phyloP scores from a whole-genome alignment of 2,329 filamentous ascomycete genomes.

The Gyromitra esculenta region DNA sequence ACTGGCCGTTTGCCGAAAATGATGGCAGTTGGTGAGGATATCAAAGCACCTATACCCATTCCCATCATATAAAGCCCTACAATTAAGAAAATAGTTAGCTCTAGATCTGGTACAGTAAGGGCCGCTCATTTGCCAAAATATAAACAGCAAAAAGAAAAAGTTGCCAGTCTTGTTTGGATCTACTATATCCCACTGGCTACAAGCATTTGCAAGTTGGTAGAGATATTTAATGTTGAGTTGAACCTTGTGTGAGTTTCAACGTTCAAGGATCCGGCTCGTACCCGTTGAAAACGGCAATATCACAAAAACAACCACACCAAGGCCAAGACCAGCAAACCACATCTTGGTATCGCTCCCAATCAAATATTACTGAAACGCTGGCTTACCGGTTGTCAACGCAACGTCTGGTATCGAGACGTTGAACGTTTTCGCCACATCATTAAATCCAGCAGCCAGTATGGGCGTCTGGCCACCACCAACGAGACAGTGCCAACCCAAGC shows the following conservation, averaged over 20 bases:
- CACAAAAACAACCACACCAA: not conserved
- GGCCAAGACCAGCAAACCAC: not conserved
- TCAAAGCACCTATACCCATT: conserved; percentile 81
- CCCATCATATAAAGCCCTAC: conserved; percentile 90
- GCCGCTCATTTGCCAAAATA: not conserved
- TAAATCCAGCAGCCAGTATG: conserved; percentile 87
- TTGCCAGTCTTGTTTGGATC: not conserved
- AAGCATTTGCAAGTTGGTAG: not conserved
- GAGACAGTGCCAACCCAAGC: conserved; percentile 91
- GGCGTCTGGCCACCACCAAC: conserved; percentile 92
- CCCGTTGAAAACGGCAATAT: not conserved
- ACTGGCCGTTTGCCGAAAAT: conserved; percentile 89
- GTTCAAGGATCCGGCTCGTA: not conserved
- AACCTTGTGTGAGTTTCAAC: not conserved
- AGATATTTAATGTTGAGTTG: not conserved
- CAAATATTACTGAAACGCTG: conserved; percentile 7
- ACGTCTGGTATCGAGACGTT: conserved; percentile 75
- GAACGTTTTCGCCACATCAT: conserved; percentile 75
- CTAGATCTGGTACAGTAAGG: conserved; percentile 24
- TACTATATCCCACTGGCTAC: not conserved
- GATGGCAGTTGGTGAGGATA: conserved; percentile 90
- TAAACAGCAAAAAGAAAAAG: conserved; percentile 7
- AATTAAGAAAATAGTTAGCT: conserved; percentile 21
- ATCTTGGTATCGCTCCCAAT: not conserved
- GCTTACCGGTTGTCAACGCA: conserved; percentile 75